phyloP scores from a whole-genome alignment of 1,139 yeast species.

The Pichia sp. region DNA sequence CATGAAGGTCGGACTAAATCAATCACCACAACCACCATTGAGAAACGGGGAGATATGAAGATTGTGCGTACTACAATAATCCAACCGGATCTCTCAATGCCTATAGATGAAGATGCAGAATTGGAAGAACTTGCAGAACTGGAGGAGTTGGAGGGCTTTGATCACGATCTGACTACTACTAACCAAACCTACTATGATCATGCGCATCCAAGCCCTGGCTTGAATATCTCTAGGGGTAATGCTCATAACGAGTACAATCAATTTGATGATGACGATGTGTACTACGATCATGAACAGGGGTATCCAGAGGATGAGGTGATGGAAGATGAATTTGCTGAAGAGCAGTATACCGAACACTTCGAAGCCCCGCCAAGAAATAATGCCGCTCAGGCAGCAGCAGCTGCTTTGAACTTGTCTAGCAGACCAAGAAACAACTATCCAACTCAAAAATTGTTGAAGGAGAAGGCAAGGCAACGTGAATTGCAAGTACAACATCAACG shows the following conservation, averaged over 20 bases:
- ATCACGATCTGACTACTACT: background rate
- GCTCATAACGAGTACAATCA: background rate
- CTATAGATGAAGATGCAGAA: constrained; percentile 15
- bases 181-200: constrained; percentile 5
- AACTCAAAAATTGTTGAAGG: background rate
- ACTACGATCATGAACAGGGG: background rate
- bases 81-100: constrained; percentile 7
- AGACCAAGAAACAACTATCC: no score
- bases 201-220: constrained; percentile 2
- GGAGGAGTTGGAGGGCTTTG: constrained; percentile 17
- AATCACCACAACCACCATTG: constrained; percentile 27
- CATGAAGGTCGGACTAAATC: constrained; percentile 27
- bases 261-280: background rate
- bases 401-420: constrained; percentile 1
- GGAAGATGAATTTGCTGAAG: background rate
- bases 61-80: constrained; percentile 25
- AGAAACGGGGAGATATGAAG: constrained; percentile 28
- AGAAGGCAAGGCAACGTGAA: background rate
- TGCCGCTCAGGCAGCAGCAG: constrained; percentile 11
- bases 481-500: background rate
- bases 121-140: constrained; percentile 14
- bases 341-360: background rate
- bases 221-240: background rate
- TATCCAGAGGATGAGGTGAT: background rate
- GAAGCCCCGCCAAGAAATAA: constrained; percentile 7